Percentiles rank a stretch among this genome's conserved stretches.
Evolutionary conservation across 2,329 filamentous ascomycete genomes (phyloP).

Genomic region (Knufia petricola): DNA sequence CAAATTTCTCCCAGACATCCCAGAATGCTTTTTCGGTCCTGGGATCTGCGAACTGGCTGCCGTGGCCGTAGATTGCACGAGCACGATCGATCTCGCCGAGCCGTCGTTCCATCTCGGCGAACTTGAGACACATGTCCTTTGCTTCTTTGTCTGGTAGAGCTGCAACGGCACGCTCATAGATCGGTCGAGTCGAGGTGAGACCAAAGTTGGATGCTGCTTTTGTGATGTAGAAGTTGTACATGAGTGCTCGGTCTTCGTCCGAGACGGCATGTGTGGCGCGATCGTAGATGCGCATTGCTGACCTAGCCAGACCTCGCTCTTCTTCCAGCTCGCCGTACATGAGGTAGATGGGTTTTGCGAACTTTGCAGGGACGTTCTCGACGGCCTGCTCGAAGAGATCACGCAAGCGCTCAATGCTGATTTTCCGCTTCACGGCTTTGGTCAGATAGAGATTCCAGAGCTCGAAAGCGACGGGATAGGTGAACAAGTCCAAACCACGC

Average conservation of each 20-base stretch:
- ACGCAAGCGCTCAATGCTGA: conserved; percentile 83
- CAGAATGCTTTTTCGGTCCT: conserved; percentile 84
- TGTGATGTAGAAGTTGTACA: conserved; percentile 99
- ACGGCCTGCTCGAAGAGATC: conserved; percentile 97
- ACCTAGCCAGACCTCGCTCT: conserved; percentile 82
- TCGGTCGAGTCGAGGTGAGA: conserved; percentile 82
- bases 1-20: conserved; percentile 94
- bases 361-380: conserved; percentile 87
- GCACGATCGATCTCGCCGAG: conserved; percentile 91
- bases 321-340: conserved; percentile 99
- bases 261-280: conserved; percentile 87
- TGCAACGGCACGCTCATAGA: conserved; percentile 92
- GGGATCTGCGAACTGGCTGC: conserved; percentile 93
- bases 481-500: conserved; percentile 93
- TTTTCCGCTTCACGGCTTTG: conserved; percentile 92
- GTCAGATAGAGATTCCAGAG: conserved; percentile 97
- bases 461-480: conserved; percentile 94
- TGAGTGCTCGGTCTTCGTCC: conserved; percentile 87
- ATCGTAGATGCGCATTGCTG: conserved; percentile 99
- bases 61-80: conserved; percentile 90
- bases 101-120: conserved; percentile 90
- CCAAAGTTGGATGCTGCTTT: conserved; percentile 98
- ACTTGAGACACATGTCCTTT: conserved; percentile 97
- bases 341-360: conserved; percentile 89
- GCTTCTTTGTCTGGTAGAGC: conserved; percentile 89